Base-by-base conservation (phyloP, 768 basidiomycete species). In the Pilatotrama ljubarskyi region DNA sequence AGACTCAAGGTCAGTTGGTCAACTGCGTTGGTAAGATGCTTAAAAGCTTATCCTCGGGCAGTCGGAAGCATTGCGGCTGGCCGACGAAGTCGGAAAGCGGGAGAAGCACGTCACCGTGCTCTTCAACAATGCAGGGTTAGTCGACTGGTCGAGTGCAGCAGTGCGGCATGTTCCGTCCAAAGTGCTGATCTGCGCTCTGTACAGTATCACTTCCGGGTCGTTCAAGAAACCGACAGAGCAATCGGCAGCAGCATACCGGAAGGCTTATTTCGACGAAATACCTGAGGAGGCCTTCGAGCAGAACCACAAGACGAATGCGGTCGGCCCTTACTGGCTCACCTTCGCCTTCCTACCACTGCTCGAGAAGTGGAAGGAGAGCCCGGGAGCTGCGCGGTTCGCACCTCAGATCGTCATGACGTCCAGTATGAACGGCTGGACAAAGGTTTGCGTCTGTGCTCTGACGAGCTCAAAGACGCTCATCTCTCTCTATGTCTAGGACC, bases 261-360 rank as follows among this genome's bases (percentile, higher is more conserved):
- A 72, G 9, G 74, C 73, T 2, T 76, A 75, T 64, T 79, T 78
- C 64, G 77, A 78, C 48, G 62, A 68, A 2, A 65, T 80, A 38
- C 51, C 74, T 5, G 69, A 77, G 37, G 72, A 76, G 4, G 65
- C 71, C 15, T 81, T 81, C 57, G 66, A 72, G 57, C 69, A 76
- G 44, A 64, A 64, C 15, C 46, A 76, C 26, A 69, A 70, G 56
- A 76, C 77, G 17, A 80, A 80, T 61, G 75, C 77, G 0, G 72
- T 77, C 10, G 79, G 77, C 0, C 78, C 82, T 5, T 82, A 82
- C 68, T 85, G 82, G 79, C 72, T 82, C 18, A 78, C 82, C 0
- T 80, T 83, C 63, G 82, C 82, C n/a, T 82, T 82, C 71, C 72
- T 84, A 3, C 82, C 81, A 6, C 70, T 84, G 0, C 72, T 83